Conservation (phyloP, 2,329 filamentous ascomycete species). For the Aspergillus nomiae region DNA sequence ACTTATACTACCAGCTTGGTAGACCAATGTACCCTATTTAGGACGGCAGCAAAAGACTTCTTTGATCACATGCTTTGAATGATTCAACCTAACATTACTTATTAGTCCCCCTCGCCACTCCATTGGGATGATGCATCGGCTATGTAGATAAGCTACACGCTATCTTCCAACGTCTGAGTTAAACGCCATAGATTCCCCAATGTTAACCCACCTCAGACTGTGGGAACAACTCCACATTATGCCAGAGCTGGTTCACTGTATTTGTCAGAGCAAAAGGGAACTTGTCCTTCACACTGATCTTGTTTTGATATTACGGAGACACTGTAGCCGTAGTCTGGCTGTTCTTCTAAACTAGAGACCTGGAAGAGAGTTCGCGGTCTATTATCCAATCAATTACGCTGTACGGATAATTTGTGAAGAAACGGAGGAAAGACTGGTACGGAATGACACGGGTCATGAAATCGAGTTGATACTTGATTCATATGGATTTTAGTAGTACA, state of each 20-base stretch:
- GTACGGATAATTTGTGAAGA: neutral
- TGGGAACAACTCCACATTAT: neutral
- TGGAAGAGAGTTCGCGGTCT: neutral
- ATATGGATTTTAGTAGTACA: neutral
- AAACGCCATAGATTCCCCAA: neutral
- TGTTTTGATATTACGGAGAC: neutral
- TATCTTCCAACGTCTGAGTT: neutral
- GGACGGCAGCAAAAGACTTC: too few relatives aligned
- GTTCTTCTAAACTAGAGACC: too few relatives aligned
- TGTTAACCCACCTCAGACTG: neutral
- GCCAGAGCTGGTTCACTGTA: neutral
- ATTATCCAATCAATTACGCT: neutral
- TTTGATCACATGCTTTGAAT: neutral
- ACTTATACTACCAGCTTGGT: neutral
- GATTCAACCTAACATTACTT: neutral
- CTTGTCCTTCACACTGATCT: too few relatives aligned
- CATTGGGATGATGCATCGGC: neutral
- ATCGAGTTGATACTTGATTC: neutral
- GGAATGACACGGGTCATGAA: too few relatives aligned
- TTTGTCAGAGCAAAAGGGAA: neutral
- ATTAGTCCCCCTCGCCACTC: neutral
- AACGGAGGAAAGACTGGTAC: neutral
- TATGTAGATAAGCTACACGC: neutral
- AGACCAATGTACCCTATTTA: neutral
- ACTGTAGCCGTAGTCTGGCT: neutral